A percentile compares a stretch with the other conserved stretches of the same genome.
phyloP scores from a whole-genome alignment of 2,329 filamentous ascomycete genomes.

The Chrysoporthe puriensis region DNA sequence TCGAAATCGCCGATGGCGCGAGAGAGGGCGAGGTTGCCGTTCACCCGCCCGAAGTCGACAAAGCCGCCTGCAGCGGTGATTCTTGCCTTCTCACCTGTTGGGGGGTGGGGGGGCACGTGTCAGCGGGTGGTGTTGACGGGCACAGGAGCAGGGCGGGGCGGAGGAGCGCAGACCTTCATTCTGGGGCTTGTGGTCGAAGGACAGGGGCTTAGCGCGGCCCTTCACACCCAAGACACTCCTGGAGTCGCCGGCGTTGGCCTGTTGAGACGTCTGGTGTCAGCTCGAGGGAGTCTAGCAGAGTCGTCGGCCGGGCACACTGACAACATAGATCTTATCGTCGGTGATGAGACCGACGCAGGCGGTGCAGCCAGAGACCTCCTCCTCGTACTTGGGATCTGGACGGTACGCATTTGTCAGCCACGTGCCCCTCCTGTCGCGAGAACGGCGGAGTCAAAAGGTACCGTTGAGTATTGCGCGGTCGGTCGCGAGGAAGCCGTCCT shows the following conservation, averaged over 20 bases:
- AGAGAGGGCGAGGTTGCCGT: slow-evolving; percentile 94
- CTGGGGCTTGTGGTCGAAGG: slow-evolving; percentile 99
- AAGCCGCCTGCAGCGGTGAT: slow-evolving; percentile 96
- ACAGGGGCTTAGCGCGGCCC: slow-evolving; percentile 93
- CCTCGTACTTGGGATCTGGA: slow-evolving; percentile 92
- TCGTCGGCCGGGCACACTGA: slow-evolving; percentile 56
- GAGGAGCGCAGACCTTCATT: slow-evolving; percentile 74
- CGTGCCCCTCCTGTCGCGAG: slow-evolving; percentile 2
- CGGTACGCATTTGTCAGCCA: slow-evolving; percentile 26
- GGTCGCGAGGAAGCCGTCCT: slow-evolving; percentile 95
- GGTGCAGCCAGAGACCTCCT: slow-evolving; percentile 97
- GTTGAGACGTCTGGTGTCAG: slow-evolving; percentile 36
- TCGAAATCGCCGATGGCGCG: slow-evolving; percentile 98
- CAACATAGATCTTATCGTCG: slow-evolving; percentile 90
- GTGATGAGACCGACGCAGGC: slow-evolving; percentile 90
- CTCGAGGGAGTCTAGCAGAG: slow-evolving; percentile 25
- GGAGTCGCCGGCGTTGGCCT: slow-evolving; percentile 98
- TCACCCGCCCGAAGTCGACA: slow-evolving; percentile 97
- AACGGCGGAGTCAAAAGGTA: slow-evolving; percentile 48
- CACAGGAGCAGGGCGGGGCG: background rate
- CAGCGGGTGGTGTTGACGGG: slow-evolving; percentile 14
- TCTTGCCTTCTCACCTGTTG: slow-evolving; percentile 85
- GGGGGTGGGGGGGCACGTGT: slow-evolving; percentile 30
- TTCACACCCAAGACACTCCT: slow-evolving; percentile 94
- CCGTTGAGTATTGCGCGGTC: slow-evolving; percentile 95